Conservation (phyloP, 306 rosid species). For the Pterocarpus macrocarpus region DNA sequence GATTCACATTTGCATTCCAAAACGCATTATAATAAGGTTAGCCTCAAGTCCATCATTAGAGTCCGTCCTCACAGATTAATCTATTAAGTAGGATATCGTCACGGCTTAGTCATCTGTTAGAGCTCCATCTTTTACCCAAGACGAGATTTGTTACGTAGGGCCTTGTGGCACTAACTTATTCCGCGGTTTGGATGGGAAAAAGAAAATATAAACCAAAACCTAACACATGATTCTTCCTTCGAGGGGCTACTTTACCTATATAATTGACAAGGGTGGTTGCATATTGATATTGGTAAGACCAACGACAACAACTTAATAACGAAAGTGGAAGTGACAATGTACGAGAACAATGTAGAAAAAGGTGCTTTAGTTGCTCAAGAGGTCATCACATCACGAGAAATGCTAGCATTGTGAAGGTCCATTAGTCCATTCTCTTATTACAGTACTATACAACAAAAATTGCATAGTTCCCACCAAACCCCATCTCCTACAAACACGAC, state of each 20-base stretch:
- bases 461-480: not conserved
- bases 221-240: not conserved
- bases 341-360: constrained; percentile 14
- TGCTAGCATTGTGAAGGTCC: not conserved
- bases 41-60: not conserved
- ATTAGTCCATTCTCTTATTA: not conserved
- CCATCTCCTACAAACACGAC: not conserved
- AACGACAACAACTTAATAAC: not conserved
- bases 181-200: not conserved
- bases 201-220: not conserved
- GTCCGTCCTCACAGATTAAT: too few species aligned
- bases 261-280: not conserved
- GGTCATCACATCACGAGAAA: not conserved
- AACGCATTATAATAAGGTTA: not conserved
- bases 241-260: not conserved
- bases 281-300: not conserved
- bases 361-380: not conserved
- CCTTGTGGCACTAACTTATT: not conserved
- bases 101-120: too few species aligned
- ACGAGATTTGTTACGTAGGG: not conserved
- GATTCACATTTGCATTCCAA: not conserved
- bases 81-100: too few species aligned
- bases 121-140: too few species aligned
- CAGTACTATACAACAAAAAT: not conserved
- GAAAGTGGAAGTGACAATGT: not conserved